Evolutionary conservation across 441 rosid genomes (phyloP), one percentile per base, ranked within the genome.

Genomic region (Capsella rubella): DNA sequence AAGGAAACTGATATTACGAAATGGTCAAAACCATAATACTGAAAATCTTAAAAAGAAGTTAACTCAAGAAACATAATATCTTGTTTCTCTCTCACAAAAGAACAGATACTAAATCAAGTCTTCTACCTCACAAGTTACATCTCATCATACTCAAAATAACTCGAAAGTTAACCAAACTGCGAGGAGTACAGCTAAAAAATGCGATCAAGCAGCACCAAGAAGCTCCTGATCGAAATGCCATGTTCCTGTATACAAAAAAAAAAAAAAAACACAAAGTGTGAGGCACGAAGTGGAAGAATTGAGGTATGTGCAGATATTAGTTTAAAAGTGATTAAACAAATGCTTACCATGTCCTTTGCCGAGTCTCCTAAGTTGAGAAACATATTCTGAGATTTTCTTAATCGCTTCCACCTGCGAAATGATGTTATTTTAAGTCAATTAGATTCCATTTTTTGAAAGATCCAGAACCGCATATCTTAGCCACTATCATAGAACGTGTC

Each of bases 211-310:
- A 61, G 84, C 81, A 35, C 50, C 79, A 0, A 80, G 60, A 62
- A 89, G 91, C 86, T 84, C 82, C 75, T 87, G 92, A 75, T 89
- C 92, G 40, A 89, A 89, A 82, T 89, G 90, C 95, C 95, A 89
- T 53, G 80, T 85, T 25, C 95, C 95, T 89, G 78, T 70, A 64
- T 15, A 69, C 32, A 63, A 1, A 69, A 46, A 42, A 29, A 67
- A 59, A n/a, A n/a, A 18, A 50, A 2, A 11, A 21, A 34, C 35
- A 34, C 37, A 6, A 61, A 21, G 43, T 39, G 29, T 42, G 4
- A 74, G 28, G 7, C 53, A 64, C 13, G 72, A 49, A 28, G 70
- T 67, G 40, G 32, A 65, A 37, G 11, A 13, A 47, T 39, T 28
- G 28, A 49, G 73, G 61, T 5, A 18, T 16, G 6, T 25, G 21